Evolutionary conservation across 371 early-diverging fungal species (phyloP).

Genomic region (Capillidium heterosporum): DNA sequence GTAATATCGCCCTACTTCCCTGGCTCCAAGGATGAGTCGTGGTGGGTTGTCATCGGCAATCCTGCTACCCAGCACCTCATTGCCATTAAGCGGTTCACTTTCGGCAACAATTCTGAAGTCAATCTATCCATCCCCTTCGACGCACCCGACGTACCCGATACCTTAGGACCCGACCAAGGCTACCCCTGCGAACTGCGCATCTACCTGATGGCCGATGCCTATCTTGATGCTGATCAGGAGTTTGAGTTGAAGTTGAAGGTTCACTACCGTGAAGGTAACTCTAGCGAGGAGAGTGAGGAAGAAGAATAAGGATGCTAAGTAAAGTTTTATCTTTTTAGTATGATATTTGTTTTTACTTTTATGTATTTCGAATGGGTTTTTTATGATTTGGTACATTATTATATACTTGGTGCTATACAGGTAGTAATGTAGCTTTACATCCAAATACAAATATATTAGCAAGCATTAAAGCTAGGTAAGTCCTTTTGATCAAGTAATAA

Average conservation of each 20-base stretch:
- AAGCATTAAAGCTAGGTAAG: not conserved
- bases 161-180: too few species aligned
- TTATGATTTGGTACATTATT: not conserved
- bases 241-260: conserved; percentile 56
- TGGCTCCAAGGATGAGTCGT: conserved; percentile 75
- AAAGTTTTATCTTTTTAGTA: too few species aligned
- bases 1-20: conserved; percentile 89
- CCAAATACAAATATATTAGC: not conserved
- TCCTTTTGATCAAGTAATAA: not conserved
- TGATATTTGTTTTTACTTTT: not conserved
- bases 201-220: conserved; percentile 85
- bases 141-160: too few species aligned
- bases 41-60: conserved; percentile 93
- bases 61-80: conserved; percentile 52
- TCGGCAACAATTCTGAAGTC: conserved; percentile 42
- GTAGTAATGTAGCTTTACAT: not conserved
- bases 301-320: conserved; percentile 19
- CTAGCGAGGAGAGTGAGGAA: conserved; percentile 22
- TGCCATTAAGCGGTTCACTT: conserved; percentile 74
- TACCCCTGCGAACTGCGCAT: conserved; percentile 47
- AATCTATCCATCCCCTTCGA: conserved; percentile 74
- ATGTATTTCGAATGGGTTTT: not conserved
- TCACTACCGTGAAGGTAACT: conserved; percentile 32
- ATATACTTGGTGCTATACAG: not conserved
- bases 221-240: conserved; percentile 88